Percentiles rank a stretch among this genome's conserved stretches.
Evolutionary conservation across 345 rosid genomes (phyloP).

Genomic region (Eucalyptus virginea): DNA sequence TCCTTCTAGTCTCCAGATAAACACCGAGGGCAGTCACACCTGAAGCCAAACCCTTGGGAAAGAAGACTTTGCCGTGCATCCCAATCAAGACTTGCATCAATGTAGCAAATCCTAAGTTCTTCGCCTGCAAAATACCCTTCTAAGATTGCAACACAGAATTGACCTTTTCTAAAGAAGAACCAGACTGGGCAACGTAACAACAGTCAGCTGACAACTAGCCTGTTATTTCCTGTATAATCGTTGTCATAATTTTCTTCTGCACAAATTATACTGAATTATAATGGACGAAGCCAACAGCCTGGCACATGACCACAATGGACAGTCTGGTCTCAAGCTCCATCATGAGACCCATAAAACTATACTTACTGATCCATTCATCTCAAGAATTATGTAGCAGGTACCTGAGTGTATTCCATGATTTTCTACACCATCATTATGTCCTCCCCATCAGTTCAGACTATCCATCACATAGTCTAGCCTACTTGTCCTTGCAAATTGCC

Average conservation of each 20-base stretch:
- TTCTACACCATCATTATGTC: neutral
- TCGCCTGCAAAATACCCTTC: conserved; percentile 36
- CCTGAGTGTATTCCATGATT: neutral
- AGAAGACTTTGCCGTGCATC: conserved; percentile 51
- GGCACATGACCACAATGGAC: neutral
- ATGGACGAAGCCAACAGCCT: neutral
- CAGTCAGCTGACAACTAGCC: neutral
- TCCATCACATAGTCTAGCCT: neutral
- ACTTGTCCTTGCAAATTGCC: neutral
- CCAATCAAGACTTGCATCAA: conserved; percentile 68
- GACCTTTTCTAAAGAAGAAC: neutral
- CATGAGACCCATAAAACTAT: neutral
- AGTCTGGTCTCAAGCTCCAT: neutral
- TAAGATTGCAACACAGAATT: neutral
- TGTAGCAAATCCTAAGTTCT: conserved; percentile 79
- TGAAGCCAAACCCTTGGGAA: conserved; percentile 68
- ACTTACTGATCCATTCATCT: neutral
- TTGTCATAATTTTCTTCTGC: neutral
- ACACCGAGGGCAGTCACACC: conserved; percentile 55
- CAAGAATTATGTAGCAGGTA: neutral
- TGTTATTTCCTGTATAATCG: neutral
- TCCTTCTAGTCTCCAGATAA: conserved; percentile 37
- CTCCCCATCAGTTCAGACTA: neutral
- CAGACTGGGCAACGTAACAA: neutral
- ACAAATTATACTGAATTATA: neutral